A percentile compares a stretch with the other conserved stretches of the same genome.
phyloP scores from a whole-genome alignment of 345 rosid species.

The Angophora floribunda region DNA sequence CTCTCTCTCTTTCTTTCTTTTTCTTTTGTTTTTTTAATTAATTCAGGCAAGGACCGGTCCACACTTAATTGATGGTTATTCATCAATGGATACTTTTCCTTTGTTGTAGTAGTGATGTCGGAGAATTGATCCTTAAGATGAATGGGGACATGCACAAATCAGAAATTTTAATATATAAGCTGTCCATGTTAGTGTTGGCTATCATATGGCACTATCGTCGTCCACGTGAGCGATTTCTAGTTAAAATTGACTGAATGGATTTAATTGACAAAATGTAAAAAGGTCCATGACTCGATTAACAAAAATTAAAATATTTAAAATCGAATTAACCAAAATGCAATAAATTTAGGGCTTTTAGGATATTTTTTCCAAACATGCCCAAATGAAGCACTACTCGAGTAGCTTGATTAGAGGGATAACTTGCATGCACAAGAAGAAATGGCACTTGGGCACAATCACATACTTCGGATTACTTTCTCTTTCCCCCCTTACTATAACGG shows the following conservation, averaged over 20 bases:
- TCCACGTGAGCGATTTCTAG: rapidly evolving
- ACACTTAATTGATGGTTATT: background rate
- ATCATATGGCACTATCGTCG: rapidly evolving
- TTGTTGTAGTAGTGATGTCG: conserved; percentile 54
- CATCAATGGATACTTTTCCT: conserved; percentile 95
- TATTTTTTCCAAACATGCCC: too few relatives aligned
- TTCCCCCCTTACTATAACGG: background rate
- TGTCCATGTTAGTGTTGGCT: rapidly evolving
- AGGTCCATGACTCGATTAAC: rapidly evolving
- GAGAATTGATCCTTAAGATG: conserved; percentile 67
- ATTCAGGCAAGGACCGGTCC: background rate
- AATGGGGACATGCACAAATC: conserved; percentile 38
- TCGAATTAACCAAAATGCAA: rapidly evolving
- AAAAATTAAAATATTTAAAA: rapidly evolving
- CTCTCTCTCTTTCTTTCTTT: background rate
- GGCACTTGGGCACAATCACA: background rate
- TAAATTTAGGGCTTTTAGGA: too few relatives aligned
- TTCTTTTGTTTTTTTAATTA: too few relatives aligned
- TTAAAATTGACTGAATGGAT: too few relatives aligned
- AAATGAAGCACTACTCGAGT: background rate
- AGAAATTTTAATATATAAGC: too few relatives aligned
- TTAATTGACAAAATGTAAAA: too few relatives aligned
- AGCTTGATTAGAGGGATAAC: background rate
- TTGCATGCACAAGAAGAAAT: background rate
- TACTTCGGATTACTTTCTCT: background rate